Evolutionary conservation across 805 yeast genomes (phyloP).

Genomic region (Starmerella tilneyi): DNA sequence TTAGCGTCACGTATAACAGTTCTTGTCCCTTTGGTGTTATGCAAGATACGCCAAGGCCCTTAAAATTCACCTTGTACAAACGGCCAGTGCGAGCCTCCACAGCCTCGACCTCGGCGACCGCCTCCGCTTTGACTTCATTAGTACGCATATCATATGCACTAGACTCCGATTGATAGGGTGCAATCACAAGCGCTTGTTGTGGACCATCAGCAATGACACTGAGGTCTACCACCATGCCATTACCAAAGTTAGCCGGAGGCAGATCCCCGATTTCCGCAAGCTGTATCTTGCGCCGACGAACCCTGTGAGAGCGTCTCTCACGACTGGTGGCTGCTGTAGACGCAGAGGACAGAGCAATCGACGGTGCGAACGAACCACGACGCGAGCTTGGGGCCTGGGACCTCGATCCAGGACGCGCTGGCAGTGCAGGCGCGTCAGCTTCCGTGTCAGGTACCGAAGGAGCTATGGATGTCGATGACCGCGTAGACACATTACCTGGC

Average conservation of each 20-base stretch:
- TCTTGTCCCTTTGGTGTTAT: conserved; percentile 65
- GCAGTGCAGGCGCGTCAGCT: neutral
- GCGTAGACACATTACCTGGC: neutral
- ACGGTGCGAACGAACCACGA: neutral
- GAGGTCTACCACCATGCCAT: conserved; percentile 56
- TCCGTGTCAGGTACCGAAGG: neutral
- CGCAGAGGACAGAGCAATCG: neutral
- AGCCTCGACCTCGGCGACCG: conserved; percentile 21
- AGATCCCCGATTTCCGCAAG: conserved; percentile 87
- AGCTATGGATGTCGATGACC: conserved; percentile 1
- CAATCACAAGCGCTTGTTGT: conserved; percentile 72
- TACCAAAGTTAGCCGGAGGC: conserved; percentile 62
- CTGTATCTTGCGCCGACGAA: conserved; percentile 50
- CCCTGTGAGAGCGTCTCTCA: neutral
- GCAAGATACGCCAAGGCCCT: conserved; percentile 78
- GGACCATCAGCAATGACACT: conserved; percentile 97
- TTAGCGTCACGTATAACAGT: conserved; percentile 66
- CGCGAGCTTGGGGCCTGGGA: neutral
- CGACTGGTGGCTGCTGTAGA: neutral
- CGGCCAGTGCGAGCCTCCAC: conserved; percentile 18
- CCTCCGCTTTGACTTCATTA: conserved; percentile 18
- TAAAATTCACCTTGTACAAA: conserved; percentile 47
- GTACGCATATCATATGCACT: conserved; percentile 48
- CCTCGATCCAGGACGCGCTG: conserved; percentile 1
- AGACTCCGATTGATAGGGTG: conserved; percentile 67